These are phyloP conservation scores for Tolypocladium pustulatum DNA, from an alignment of 2,329 filamentous ascomycete species.

Conservation along the genomic window DNA sequence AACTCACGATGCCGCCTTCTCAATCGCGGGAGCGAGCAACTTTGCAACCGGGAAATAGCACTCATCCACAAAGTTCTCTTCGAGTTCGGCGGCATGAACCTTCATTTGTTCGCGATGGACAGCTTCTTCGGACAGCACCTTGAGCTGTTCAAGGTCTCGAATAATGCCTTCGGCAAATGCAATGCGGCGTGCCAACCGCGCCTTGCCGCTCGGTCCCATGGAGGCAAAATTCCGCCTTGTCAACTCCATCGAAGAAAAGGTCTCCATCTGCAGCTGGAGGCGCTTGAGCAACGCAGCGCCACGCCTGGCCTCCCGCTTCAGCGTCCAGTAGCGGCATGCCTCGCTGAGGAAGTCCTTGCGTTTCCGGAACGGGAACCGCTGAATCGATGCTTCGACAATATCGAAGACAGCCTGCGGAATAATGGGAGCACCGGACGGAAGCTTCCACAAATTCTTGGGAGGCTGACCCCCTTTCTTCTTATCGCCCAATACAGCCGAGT, in stretches of 20 bases:
- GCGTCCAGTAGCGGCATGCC: conserved; percentile 93
- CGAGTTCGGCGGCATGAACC: conserved; percentile 62
- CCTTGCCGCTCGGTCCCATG: conserved; percentile 77
- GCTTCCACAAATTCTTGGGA: conserved; percentile 57
- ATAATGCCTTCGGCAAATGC: conserved; percentile 74
- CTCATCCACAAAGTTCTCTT: conserved; percentile 72
- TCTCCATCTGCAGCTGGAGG: conserved; percentile 87
- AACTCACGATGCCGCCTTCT: conserved; percentile 72
- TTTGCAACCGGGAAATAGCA: conserved; percentile 85
- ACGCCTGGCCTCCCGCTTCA: conserved; percentile 86
- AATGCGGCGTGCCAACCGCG: conserved; percentile 69
- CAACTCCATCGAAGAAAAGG: conserved; percentile 95
- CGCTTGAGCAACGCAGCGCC: conserved; percentile 89
- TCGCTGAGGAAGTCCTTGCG: conserved; percentile 89
- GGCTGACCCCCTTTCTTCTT: conserved; percentile 56
- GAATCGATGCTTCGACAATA: conserved; percentile 72
- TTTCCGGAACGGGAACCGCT: conserved; percentile 69
- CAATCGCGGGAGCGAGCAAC: conserved; percentile 65
- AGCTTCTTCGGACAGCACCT: conserved; percentile 56
- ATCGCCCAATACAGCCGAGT: conserved; percentile 63
- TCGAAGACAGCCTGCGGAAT: conserved; percentile 84
- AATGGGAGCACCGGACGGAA: conserved; percentile 89
- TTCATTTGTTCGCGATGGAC: conserved; percentile 70
- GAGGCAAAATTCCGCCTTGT: conserved; percentile 91
- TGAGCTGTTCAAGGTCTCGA: conserved; percentile 67